Evolutionary conservation across 2,329 filamentous ascomycete species (phyloP).

Genomic region (Colletotrichum shisoi): DNA sequence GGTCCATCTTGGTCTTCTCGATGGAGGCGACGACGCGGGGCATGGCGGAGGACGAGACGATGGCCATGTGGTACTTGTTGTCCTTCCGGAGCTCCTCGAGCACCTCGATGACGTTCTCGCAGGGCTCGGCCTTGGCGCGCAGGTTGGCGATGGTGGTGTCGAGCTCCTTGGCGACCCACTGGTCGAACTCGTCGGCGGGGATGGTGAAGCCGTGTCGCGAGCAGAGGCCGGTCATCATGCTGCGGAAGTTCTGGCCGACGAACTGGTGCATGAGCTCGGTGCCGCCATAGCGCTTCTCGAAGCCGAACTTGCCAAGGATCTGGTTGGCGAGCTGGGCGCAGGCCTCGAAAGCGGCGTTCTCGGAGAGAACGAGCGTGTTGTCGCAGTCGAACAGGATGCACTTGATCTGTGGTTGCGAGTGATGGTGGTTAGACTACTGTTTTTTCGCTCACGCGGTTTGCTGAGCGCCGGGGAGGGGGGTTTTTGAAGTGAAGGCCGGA

Average conservation of each 20-base stretch:
- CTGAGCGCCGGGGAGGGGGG: no score
- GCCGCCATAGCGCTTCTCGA: constrained; percentile 76
- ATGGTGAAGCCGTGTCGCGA: constrained; percentile 78
- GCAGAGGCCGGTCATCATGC: constrained; percentile 83
- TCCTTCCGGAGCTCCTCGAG: constrained; percentile 69
- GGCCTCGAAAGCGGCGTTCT: constrained; percentile 88
- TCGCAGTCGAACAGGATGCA: constrained; percentile 80
- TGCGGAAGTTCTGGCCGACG: constrained; percentile 92
- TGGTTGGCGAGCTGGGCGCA: constrained; percentile 88
- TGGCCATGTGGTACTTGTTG: constrained; percentile 74
- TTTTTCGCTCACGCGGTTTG: not conserved
- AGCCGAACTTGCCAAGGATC: constrained; percentile 73
- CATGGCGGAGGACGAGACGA: constrained; percentile 82
- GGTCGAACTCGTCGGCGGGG: constrained; percentile 71
- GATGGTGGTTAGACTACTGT: not conserved
- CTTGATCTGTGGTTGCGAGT: constrained; percentile 61
- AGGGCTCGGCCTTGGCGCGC: constrained; percentile 70
- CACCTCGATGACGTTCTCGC: constrained; percentile 71
- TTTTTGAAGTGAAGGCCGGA: not conserved
- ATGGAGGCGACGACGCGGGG: constrained; percentile 80
- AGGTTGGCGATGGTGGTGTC: constrained; percentile 85
- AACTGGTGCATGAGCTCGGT: constrained; percentile 83
- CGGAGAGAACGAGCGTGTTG: constrained; percentile 93
- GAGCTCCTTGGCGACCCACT: constrained; percentile 79
- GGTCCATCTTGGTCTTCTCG: constrained; percentile 78